A percentile compares a stretch with the other conserved stretches of the same genome.
Conservation (phyloP, 768 basidiomycete species). For the Phaffia australis region DNA sequence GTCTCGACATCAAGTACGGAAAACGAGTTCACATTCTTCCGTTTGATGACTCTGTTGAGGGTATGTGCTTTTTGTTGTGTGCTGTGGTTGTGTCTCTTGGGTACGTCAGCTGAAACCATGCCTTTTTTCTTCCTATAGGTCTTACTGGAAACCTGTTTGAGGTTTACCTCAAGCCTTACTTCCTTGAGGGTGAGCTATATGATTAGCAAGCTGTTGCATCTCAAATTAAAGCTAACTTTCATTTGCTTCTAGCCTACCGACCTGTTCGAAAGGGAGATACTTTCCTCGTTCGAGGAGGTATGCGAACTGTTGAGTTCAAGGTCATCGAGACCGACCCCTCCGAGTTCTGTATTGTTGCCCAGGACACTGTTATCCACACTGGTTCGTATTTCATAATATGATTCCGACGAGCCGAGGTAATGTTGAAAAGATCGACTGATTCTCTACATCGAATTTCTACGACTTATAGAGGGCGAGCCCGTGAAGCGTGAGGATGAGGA, state of each 20-base stretch:
- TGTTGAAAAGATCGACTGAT: background rate
- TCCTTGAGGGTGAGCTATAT: background rate
- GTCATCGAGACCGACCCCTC: slow-evolving; percentile 96
- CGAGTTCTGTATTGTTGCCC: slow-evolving; percentile 97
- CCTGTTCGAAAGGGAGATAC: slow-evolving; percentile 96
- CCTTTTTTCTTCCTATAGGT: slow-evolving; percentile 33
- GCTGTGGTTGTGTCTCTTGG: background rate
- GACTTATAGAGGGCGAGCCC: slow-evolving; percentile 73
- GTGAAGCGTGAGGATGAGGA: slow-evolving; percentile 99
- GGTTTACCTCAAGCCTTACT: slow-evolving; percentile 65
- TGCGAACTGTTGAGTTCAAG: slow-evolving; percentile 98
- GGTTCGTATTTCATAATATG: slow-evolving; percentile 30
- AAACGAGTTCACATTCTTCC: slow-evolving; percentile 94
- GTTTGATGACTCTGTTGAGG: slow-evolving; percentile 97
- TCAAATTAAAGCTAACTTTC: too few species aligned
- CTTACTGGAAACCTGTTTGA: slow-evolving; percentile 97
- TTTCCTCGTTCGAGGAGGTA: slow-evolving; percentile 96
- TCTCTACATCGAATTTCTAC: background rate
- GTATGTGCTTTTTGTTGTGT: slow-evolving; percentile 37
- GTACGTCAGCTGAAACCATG: background rate
- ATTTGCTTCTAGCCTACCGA: slow-evolving; percentile 52
- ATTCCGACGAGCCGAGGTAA: background rate
- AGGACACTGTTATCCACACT: slow-evolving; percentile 95
- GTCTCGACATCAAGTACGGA: slow-evolving; percentile 96
- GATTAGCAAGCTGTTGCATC: too few species aligned